These are phyloP conservation scores for Acrocalymma vagum DNA, from an alignment of 2,329 filamentous ascomycete genomes.

Conservation along the genomic window DNA sequence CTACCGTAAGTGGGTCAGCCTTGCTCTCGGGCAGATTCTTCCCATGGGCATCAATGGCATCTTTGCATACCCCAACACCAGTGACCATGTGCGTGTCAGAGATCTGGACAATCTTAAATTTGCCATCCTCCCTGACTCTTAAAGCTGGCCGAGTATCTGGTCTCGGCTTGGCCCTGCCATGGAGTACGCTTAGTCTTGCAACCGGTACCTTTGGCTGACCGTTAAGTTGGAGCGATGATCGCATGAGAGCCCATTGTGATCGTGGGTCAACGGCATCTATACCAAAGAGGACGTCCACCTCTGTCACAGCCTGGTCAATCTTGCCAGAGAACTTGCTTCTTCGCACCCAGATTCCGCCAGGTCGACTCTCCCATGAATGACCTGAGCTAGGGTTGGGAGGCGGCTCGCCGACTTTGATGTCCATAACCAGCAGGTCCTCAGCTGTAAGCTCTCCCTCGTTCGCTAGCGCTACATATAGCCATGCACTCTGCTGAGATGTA, in stretches of 20 bases:
- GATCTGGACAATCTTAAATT: slow-evolving; percentile 94
- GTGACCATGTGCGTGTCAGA: slow-evolving; percentile 91
- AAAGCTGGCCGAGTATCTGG: slow-evolving; percentile 69
- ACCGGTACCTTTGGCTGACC: slow-evolving; percentile 58
- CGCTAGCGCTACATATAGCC: slow-evolving; percentile 19
- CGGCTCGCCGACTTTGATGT: slow-evolving; percentile 75
- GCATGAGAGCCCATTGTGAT: slow-evolving; percentile 77
- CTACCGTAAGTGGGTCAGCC: slow-evolving; percentile 86
- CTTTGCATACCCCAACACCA: slow-evolving; percentile 83
- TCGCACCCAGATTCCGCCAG: slow-evolving; percentile 76
- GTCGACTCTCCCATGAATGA: slow-evolving; percentile 76
- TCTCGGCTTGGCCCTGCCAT: slow-evolving; percentile 69
- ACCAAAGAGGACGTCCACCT: slow-evolving; percentile 84
- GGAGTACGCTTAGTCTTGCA: slow-evolving; percentile 74
- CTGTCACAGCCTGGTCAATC: slow-evolving; percentile 75
- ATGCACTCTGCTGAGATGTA: slow-evolving; percentile 16
- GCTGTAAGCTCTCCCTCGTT: slow-evolving; percentile 75
- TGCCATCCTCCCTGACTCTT: slow-evolving; percentile 81
- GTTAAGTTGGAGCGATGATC: slow-evolving; percentile 46
- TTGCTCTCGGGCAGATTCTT: slow-evolving; percentile 80
- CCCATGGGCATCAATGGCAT: slow-evolving; percentile 73
- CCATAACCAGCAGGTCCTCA: slow-evolving; percentile 78
- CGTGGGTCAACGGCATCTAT: slow-evolving; percentile 88
- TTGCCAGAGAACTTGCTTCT: slow-evolving; percentile 69
- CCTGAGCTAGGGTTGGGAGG: slow-evolving; percentile 67